Conservation (phyloP, 2,329 filamentous ascomycete genomes). For the Colletotrichum brevisporum region DNA sequence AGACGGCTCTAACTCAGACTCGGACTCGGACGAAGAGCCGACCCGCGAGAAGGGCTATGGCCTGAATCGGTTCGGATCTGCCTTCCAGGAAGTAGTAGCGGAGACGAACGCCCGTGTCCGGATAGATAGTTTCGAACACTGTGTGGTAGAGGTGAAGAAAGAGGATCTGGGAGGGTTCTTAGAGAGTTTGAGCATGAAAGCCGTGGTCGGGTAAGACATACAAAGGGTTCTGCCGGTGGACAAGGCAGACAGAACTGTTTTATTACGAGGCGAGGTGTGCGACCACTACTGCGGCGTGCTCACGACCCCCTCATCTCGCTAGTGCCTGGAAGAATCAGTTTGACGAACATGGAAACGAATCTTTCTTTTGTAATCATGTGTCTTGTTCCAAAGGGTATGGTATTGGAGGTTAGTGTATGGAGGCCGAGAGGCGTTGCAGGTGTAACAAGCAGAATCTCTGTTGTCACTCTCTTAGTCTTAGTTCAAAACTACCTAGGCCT, state of each 20-base stretch:
- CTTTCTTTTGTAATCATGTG: slow-evolving; percentile 24
- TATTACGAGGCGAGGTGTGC: neutral
- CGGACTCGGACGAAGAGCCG: slow-evolving; percentile 68
- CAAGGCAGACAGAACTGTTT: neutral
- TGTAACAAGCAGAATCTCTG: too few species aligned
- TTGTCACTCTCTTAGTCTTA: too few species aligned
- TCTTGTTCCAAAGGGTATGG: neutral
- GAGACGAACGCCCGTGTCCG: slow-evolving; percentile 91
- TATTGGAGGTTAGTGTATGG: neutral
- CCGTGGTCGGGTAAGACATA: slow-evolving; percentile 73
- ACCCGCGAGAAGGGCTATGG: slow-evolving; percentile 76
- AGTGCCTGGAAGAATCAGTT: slow-evolving; percentile 7
- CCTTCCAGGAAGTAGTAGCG: slow-evolving; percentile 94
- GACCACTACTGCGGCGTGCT: neutral
- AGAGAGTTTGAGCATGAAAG: slow-evolving; percentile 92
- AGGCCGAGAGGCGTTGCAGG: neutral
- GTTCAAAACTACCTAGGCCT: too few species aligned
- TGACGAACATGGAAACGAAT: slow-evolving; percentile 30
- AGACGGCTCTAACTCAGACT: slow-evolving; percentile 59
- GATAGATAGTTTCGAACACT: slow-evolving; percentile 97
- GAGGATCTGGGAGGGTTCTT: slow-evolving; percentile 93
- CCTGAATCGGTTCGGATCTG: slow-evolving; percentile 91
- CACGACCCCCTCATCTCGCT: neutral
- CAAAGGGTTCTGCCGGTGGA: neutral
- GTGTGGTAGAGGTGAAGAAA: slow-evolving; percentile 97